Base-by-base conservation (phyloP, 2,329 filamentous ascomycete genomes). In the Amauroascus verrucosus region DNA sequence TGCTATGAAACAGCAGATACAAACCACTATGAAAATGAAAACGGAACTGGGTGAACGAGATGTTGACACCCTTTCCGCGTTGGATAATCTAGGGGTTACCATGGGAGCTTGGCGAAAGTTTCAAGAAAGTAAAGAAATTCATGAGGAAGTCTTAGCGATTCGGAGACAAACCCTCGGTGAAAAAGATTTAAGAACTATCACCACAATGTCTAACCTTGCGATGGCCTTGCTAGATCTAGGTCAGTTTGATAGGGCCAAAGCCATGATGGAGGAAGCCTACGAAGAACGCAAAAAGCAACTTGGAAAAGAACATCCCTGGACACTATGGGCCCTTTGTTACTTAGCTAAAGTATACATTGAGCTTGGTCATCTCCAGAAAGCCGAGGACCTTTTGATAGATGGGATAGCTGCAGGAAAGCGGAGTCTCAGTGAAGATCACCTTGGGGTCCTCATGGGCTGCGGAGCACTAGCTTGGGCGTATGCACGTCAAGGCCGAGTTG, bases 241-340 rank as follows among this genome's bases (percentile, higher is more conserved):
- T n/a, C 52, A 54, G 11, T 26, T 54, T 11, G 41, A 53, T 30
- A 45, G 56, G 11, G 30, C 53, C n/a, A 13, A 30, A 9, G 33
- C 8, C 6, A 32, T 51, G 6, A 47, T 28, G 18, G 28, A 38
- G 16, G 30, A 48, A 18, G 53, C 51, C 5, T 16, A 45, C 9
- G 33, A 51, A 58, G 26, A 28, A 32, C 53, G 61, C n/a, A 58
- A 59, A 44, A 35, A 48, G 5, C 56, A 58, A 26, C 57, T 70
- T 7, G 65, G 66, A 2, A 60, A 65, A 32, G 66, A 69, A 49
- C 65, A 69, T 59, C 63, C 66, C n/a, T 67, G 64, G 43, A 65
- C 64, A 5, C 54, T 68, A 28, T 65, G 62, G 55, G 55, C 59
- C 18, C 30, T 50, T 37, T 58, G 54, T 46, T 57, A 61, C 51